phyloP scores from a whole-genome alignment of 2,329 filamentous ascomycete species.

The Sporothrix humicola region DNA sequence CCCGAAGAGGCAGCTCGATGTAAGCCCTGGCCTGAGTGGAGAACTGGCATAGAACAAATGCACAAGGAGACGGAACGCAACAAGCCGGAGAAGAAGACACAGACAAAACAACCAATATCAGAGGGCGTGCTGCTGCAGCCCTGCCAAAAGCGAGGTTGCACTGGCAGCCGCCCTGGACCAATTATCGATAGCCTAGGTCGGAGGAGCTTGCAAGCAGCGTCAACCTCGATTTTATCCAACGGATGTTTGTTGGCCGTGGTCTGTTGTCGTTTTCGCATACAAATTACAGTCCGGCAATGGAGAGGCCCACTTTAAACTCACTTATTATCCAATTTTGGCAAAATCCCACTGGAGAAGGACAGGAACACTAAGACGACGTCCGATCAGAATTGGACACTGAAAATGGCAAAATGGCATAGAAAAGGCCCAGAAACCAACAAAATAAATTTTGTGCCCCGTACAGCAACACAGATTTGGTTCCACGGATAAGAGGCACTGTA shows the following conservation, averaged over 20 bases:
- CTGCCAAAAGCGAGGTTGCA: neutral
- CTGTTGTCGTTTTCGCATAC: no score
- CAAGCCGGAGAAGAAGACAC: neutral
- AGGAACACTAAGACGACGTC: neutral
- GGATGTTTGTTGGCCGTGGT: no score
- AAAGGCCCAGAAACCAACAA: no score
- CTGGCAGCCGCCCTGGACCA: neutral
- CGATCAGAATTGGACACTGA: no score
- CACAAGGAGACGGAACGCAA: neutral
- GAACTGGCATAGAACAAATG: neutral
- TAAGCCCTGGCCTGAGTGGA: neutral
- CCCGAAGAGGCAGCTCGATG: slow-evolving; percentile 14
- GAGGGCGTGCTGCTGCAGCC: neutral
- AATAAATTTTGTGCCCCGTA: neutral
- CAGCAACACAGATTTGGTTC: neutral
- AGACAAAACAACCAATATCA: neutral
- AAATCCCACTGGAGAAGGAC: neutral
- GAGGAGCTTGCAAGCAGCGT: neutral
- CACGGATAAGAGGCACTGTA: neutral
- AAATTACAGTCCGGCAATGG: neutral
- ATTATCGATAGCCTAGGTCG: neutral
- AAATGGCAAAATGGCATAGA: no score
- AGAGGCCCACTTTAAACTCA: neutral
- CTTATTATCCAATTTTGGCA: slow-evolving; percentile 13
- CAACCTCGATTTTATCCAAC: neutral